These are phyloP conservation scores for Echinochloa phyllopogon DNA, from an alignment of 176 grass and related monocot genomes.

Conservation along the genomic window DNA sequence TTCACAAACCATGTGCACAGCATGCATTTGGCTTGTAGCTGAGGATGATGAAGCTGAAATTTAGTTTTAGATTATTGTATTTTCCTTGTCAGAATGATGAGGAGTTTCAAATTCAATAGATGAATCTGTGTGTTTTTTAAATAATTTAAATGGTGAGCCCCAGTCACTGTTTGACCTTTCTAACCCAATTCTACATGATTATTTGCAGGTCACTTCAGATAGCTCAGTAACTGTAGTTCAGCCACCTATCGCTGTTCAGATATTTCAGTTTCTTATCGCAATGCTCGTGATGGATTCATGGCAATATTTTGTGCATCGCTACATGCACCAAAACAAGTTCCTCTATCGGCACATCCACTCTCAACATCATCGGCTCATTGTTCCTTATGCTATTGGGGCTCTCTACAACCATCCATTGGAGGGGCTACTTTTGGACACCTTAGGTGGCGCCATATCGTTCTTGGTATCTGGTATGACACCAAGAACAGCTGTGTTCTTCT, in stretches of 20 bases:
- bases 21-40: conserved; percentile 9
- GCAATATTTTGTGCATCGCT: conserved; percentile 92
- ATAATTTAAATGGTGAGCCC: neutral
- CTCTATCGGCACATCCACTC: conserved; percentile 84
- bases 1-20: neutral
- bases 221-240: conserved; percentile 59
- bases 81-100: neutral
- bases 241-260: conserved; percentile 62
- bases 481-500: conserved; percentile 76
- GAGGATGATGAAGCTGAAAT: neutral
- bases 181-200: conserved; percentile 21
- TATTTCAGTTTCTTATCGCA: conserved; percentile 73
- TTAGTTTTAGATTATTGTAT: neutral
- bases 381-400: conserved; percentile 86
- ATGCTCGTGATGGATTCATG: conserved; percentile 92
- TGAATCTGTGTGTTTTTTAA: neutral
- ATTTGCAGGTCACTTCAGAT: conserved; percentile 73
- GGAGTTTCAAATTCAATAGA: neutral
- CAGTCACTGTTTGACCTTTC: neutral
- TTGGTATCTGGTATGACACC: conserved; percentile 83
- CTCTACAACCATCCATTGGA: conserved; percentile 95
- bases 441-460: conserved; percentile 88
- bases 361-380: conserved; percentile 76
- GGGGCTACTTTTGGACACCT: conserved; percentile 85
- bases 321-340: conserved; percentile 97